Percentiles rank a stretch among this genome's conserved stretches.
phyloP scores from a whole-genome alignment of 75 land plant species.

The Isoetes taiwanensis region DNA sequence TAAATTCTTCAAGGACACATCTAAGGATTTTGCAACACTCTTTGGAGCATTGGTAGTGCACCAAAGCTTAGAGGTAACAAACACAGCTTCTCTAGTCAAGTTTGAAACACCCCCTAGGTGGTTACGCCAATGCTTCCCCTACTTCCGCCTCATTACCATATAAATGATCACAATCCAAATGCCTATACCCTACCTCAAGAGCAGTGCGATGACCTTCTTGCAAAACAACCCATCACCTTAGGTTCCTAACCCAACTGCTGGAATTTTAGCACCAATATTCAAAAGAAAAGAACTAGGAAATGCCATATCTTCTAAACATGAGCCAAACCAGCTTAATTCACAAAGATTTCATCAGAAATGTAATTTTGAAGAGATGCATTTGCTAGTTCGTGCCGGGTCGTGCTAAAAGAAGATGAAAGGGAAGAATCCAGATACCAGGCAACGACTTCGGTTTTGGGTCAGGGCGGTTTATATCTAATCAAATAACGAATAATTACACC shows the following conservation, averaged over 20 bases:
- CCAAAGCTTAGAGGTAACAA: constrained; percentile 5
- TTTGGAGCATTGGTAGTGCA: constrained; percentile 1
- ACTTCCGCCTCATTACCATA: constrained; percentile 6
- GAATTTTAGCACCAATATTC: not conserved
- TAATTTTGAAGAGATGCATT: too few species aligned
- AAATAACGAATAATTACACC: too few species aligned
- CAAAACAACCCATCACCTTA: not conserved
- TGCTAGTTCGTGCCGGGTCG: too few species aligned
- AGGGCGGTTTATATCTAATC: too few species aligned
- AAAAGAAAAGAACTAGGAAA: not conserved
- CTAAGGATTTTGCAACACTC: not conserved
- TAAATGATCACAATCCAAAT: not conserved
- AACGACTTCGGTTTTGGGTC: too few species aligned
- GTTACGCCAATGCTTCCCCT: not conserved
- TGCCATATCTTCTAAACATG: too few species aligned
- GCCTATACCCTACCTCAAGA: not conserved
- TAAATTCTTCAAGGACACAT: not conserved
- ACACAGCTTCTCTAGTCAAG: not conserved
- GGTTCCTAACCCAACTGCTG: not conserved
- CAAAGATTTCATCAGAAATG: too few species aligned
- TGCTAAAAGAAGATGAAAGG: too few species aligned
- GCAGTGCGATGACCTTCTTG: not conserved
- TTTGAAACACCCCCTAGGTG: not conserved
- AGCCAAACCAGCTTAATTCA: too few species aligned
- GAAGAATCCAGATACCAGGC: too few species aligned